A percentile compares a stretch with the other conserved stretches of the same genome.
These are phyloP conservation scores for Agrocybe pediades DNA, from an alignment of 768 basidiomycete species.

Conservation along the genomic window DNA sequence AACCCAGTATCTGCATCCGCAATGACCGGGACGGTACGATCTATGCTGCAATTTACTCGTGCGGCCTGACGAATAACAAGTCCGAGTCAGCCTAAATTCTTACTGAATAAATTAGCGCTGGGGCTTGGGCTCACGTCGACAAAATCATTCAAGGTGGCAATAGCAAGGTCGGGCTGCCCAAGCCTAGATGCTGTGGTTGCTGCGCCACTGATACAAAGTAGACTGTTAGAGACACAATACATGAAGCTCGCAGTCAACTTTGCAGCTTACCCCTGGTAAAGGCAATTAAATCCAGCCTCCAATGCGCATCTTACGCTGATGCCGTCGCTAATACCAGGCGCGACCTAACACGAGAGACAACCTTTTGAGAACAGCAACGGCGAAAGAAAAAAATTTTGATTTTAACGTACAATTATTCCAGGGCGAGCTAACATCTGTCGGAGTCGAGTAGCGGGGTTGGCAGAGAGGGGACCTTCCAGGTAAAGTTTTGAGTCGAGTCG, in stretches of 20 bases:
- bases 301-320: conserved; percentile 80
- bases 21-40: conserved; percentile 68
- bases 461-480: conserved; percentile 67
- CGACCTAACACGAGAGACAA: conserved; percentile 49
- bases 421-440: conserved; percentile 70
- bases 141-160: conserved; percentile 79
- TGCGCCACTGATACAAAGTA: too few species aligned
- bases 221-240: too few species aligned
- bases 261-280: too few species aligned
- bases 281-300: conserved; percentile 78
- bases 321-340: conserved; percentile 77
- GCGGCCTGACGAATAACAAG: conserved; percentile 56
- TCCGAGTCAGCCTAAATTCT: too few species aligned
- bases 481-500: conserved; percentile 71
- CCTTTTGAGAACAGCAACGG: neutral
- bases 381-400: too few species aligned
- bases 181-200: conserved; percentile 80
- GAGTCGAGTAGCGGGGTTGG: conserved; percentile 68
- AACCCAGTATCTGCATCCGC: conserved; percentile 83
- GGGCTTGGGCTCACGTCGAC: conserved; percentile 44
- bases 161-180: conserved; percentile 76
- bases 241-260: too few species aligned
- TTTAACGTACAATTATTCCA: conserved; percentile 69
- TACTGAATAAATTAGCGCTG: neutral
- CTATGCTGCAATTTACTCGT: conserved; percentile 66